Evolutionary conservation across 495 filamentous ascomycete species (phyloP), one percentile per base, ranked within the genome.

Genomic region (Aspergillus baeticus): DNA sequence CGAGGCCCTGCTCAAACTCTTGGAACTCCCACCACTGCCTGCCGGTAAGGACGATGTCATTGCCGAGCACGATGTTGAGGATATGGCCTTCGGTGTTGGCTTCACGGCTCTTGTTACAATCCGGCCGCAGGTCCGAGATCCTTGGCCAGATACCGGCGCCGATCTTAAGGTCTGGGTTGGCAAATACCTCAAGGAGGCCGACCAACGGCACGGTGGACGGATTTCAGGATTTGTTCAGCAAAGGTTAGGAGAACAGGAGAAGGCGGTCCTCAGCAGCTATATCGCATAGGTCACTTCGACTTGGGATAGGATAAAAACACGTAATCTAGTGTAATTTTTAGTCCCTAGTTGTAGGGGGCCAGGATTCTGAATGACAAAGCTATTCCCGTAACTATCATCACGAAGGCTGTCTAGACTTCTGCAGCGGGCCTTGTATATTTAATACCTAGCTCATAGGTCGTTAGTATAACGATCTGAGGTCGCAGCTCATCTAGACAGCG

Each of bases 81-180:
- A 98, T 67, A 84, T 96, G 65, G 85, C 88, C 47, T 99, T 98
- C 63, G 95, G 93, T 10, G 84, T 96, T 39, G 91, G 91, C 1
- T 99, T 95, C 72, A 97, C 94, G 1, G 83, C 87, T 37, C 79
- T 99, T 53, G 92, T 89, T 68, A 97, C 94, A 1, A 91, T 92
- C 70, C 89, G 87, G 68, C 82, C 84, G 47, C 66, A 71, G 31
- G 63, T 78, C 8, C 78, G 77, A 51, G 92, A 96, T 65, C 85
- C 88, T 17, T 96, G 86, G 81, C 88, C 92, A 31, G 87, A 95
- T 51, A 87, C 93, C 8, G 76, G 76, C 8, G 76, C 77, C 8
- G 88, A 95, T 66, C 83, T 95, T 15, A 88, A 87, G 72, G 65
- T 64, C 22, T 97, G 92, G 92, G 90, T 92, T 3, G 80, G 87